Base-by-base conservation (phyloP, 371 early-diverging fungal genomes). In the Dinochytrium kinnereticum region DNA sequence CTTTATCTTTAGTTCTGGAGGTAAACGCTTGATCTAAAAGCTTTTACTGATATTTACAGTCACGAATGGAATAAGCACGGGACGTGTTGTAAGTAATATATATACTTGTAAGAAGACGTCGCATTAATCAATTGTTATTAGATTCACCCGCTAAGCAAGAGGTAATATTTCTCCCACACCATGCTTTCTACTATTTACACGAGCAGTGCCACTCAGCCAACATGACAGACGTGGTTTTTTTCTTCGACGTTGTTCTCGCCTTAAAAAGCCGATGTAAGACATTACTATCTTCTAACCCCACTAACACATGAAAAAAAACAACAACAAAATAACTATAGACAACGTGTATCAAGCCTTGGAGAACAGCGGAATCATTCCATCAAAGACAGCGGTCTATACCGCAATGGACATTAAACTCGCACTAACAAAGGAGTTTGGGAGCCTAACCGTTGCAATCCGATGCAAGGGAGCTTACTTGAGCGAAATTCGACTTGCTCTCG, bases 291-390 rank as follows among this genome's bases (percentile, higher is more conserved):
- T 7, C 68, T 50, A 5, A 33, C 33, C 44, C 21, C n/a, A 5
- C 51, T 65, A 10, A 36, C 28, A 51, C 31, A n/a, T n/a, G 36
- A 26, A 67, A 69, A 37, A 30, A 55, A 7, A 24, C 57, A 21
- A n/a, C 21, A 24, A 34, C 17, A 13, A 13, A 19, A 0, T 1
- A 26, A 1, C 3, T 17, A 30, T 34, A 76, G 76, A 64, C 66
- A 82, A 93, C 72, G 59, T 92, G 21, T 90, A 86, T 79, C 28
- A 73, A 3, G 88, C 88, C 21, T 80, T 94, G 13, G 74, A 82
- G 3, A 74, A 75, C 30, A 79, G 82, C 10, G 86, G 85, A 31
- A 90, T 94, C 74, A 84, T 86, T 2, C 94, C 94, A 13, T 72
- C 72, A 28, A n/a, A 37, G 26, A 80, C 73, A 24, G 51, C 33